These are phyloP conservation scores for Beauveria australis DNA, from an alignment of 2,329 filamentous ascomycete species.

Conservation along the genomic window DNA sequence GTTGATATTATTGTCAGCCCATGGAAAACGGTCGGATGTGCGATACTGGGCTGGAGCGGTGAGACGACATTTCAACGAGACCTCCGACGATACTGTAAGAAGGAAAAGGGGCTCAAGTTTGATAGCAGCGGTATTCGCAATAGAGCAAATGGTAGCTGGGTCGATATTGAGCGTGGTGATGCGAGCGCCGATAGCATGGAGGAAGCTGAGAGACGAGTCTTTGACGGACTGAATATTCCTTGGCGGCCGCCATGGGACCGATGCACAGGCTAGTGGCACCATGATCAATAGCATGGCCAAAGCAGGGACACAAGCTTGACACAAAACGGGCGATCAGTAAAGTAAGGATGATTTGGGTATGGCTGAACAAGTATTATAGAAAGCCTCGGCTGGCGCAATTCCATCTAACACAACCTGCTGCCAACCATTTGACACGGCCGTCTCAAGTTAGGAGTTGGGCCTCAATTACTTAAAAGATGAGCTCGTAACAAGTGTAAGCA, in stretches of 20 bases:
- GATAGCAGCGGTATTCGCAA: conserved; percentile 80
- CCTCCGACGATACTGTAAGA: conserved; percentile 69
- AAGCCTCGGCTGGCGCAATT: no score
- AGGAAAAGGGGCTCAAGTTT: conserved; percentile 69
- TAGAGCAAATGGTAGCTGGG: conserved; percentile 53
- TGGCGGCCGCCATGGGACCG: conserved; percentile 60
- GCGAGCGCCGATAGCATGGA: conserved; percentile 51
- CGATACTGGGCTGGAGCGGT: conserved; percentile 79
- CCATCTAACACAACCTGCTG: background rate
- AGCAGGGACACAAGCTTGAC: background rate
- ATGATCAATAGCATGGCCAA: background rate
- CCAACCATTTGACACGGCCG: background rate
- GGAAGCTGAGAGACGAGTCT: conserved; percentile 72
- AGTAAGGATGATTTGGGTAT: background rate
- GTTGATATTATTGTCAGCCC: conserved; percentile 90
- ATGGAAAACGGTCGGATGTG: conserved; percentile 84
- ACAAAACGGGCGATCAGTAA: background rate
- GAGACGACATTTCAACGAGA: conserved; percentile 88
- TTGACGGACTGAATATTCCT: conserved; percentile 64
- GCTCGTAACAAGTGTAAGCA: conserved; percentile 26
- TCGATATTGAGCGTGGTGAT: conserved; percentile 59
- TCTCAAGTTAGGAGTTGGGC: background rate
- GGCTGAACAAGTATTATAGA: background rate
- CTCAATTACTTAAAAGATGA: background rate
- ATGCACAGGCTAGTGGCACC: conserved; percentile 44